Evolutionary conservation across 2,329 filamentous ascomycete genomes (phyloP).

Genomic region (Penicillium sp.): DNA sequence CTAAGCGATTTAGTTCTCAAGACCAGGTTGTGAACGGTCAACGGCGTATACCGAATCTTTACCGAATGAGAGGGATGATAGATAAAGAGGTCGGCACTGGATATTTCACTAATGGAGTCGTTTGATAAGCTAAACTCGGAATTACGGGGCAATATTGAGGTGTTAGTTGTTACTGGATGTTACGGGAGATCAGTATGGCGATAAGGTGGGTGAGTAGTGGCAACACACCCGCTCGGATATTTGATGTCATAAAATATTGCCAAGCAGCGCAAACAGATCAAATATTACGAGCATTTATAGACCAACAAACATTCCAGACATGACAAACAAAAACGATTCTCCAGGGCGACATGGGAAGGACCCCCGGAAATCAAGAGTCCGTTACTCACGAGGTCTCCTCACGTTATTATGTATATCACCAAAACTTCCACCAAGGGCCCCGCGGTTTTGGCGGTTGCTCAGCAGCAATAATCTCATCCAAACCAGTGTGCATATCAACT

Average conservation of each 20-base stretch:
- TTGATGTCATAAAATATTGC: neutral
- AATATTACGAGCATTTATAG: neutral
- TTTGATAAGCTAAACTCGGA: neutral
- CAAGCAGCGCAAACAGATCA: neutral
- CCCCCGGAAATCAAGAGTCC: too few species aligned
- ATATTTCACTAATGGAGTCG: neutral
- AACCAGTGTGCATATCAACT: constrained; percentile 47
- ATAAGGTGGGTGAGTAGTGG: constrained; percentile 4
- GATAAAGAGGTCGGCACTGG: neutral
- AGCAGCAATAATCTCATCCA: constrained; percentile 47
- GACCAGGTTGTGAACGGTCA: constrained; percentile 2
- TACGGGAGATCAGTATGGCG: neutral
- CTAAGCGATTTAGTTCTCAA: neutral
- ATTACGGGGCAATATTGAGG: neutral
- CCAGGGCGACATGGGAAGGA: too few species aligned
- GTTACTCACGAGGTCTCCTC: too few species aligned
- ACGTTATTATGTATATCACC: neutral
- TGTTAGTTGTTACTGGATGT: neutral
- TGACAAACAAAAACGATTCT: too few species aligned
- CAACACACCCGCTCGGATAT: neutral
- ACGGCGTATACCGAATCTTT: constrained; percentile 8
- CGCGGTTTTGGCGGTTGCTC: constrained; percentile 26
- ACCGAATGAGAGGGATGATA: constrained; percentile 1
- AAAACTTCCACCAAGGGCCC: constrained; percentile 30
- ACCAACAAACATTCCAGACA: neutral